Conservation (phyloP, 495 filamentous ascomycete genomes). For the Geoglossum glabrum region DNA sequence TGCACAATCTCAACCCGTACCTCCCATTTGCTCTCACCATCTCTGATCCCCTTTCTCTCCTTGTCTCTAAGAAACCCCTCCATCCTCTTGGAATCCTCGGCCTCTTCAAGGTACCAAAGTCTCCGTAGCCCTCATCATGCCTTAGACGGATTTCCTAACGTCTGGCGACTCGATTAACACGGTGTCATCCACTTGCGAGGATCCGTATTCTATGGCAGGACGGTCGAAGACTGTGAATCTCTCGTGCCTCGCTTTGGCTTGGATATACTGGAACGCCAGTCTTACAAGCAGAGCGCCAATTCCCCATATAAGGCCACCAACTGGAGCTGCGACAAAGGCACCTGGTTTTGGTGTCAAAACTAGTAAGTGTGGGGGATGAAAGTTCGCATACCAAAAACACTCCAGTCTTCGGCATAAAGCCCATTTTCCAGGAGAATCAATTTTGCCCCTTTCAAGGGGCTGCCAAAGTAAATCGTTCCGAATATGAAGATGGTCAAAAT, state of each 20-base stretch:
- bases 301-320: constrained; percentile 51
- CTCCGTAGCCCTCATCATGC: background rate
- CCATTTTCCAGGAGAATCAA: constrained; percentile 49
- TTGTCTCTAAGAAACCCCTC: background rate
- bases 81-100: background rate
- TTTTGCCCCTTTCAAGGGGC: constrained; percentile 38
- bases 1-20: too few species aligned
- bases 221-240: constrained; percentile 44
- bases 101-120: background rate
- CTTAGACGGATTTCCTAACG: background rate
- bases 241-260: constrained; percentile 29
- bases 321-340: constrained; percentile 55
- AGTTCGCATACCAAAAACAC: constrained; percentile 34
- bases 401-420: constrained; percentile 52
- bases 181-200: background rate
- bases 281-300: constrained; percentile 35
- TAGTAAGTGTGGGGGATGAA: too few species aligned
- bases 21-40: too few species aligned
- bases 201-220: constrained; percentile 14
- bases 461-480: constrained; percentile 45
- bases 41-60: background rate
- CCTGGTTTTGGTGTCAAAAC: constrained; percentile 14
- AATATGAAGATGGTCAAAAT: constrained; percentile 58
- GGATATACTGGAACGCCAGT: constrained; percentile 28
- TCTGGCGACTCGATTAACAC: background rate